A percentile compares a stretch with the other conserved stretches of the same genome.
Conservation (phyloP, 2,329 filamentous ascomycete species). For the Xylariaceae sp. region DNA sequence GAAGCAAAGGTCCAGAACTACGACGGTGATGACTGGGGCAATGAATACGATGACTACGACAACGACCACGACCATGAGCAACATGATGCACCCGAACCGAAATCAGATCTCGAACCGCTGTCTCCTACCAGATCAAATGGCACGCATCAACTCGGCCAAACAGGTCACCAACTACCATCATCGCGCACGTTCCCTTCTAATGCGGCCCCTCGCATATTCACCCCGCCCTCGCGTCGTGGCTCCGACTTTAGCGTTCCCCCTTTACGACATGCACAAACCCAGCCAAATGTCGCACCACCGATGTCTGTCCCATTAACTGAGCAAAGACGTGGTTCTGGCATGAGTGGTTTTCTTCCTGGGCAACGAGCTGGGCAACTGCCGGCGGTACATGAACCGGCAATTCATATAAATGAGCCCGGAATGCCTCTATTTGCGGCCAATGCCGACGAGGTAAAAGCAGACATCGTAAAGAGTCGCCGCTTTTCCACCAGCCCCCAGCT, state of each 20-base stretch:
- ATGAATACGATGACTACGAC: constrained; percentile 58
- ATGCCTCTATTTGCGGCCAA: neutral
- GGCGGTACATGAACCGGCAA: neutral
- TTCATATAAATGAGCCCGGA: neutral
- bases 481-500: constrained; percentile 53
- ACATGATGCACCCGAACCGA: constrained; percentile 30
- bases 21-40: constrained; percentile 91
- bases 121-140: constrained; percentile 35
- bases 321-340: constrained; percentile 54
- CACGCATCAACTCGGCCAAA: constrained; percentile 39
- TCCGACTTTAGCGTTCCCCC: constrained; percentile 29
- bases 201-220: constrained; percentile 15
- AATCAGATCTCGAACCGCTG: constrained; percentile 30
- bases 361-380: constrained; percentile 9
- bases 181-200: constrained; percentile 23
- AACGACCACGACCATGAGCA: constrained; percentile 48
- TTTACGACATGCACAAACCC: constrained; percentile 31
- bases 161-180: constrained; percentile 24
- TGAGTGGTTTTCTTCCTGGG: constrained; percentile 39
- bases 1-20: constrained; percentile 83
- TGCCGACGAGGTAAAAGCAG: constrained; percentile 11
- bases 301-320: constrained; percentile 38
- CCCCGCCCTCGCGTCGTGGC: constrained; percentile 22
- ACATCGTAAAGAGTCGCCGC: constrained; percentile 24
- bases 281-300: constrained; percentile 1